A percentile compares a stretch with the other conserved stretches of the same genome.
phyloP scores from a whole-genome alignment of 495 filamentous ascomycete genomes.

The Penicillium cosmopolitanum region DNA sequence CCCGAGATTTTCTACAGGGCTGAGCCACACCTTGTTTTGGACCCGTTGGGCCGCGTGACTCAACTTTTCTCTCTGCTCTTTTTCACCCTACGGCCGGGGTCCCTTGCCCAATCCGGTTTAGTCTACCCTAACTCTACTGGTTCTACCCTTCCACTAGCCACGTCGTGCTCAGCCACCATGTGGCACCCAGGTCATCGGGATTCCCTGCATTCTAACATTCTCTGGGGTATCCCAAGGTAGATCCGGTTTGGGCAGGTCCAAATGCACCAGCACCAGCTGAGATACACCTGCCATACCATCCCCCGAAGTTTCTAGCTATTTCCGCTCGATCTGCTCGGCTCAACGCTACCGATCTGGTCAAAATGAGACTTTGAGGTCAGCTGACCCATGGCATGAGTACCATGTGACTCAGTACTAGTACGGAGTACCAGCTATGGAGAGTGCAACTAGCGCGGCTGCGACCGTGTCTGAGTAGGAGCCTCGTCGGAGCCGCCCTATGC shows the following conservation, averaged over 20 bases:
- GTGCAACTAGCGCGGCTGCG: neutral
- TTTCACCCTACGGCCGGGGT: conserved; percentile 1
- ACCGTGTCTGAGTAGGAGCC: conserved; percentile 3
- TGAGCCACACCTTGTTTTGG: conserved; percentile 31
- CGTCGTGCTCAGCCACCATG: conserved; percentile 5
- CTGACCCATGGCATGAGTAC: conserved; percentile 10
- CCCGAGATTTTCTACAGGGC: conserved; percentile 20
- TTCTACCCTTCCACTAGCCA: neutral
- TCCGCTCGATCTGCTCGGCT: conserved; percentile 1
- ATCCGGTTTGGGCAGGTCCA: conserved; percentile 1
- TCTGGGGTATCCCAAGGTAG: neutral
- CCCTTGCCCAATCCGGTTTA: conserved; percentile 1
- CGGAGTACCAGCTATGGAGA: no score
- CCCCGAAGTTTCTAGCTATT: neutral
- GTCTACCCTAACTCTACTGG: neutral
- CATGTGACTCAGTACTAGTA: conserved; percentile 1
- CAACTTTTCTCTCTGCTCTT: neutral
- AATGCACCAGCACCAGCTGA: conserved; percentile 2
- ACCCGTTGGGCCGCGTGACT: conserved; percentile 17
- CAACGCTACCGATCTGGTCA: neutral
- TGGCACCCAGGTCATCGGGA: conserved; percentile 7
- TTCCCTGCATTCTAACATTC: conserved; percentile 1
- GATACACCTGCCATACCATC: neutral
- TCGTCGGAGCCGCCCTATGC: conserved; percentile 5
- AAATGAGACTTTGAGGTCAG: neutral